phyloP scores from a whole-genome alignment of 2,329 filamentous ascomycete genomes.

The Rhinocladiella mackenziei region DNA sequence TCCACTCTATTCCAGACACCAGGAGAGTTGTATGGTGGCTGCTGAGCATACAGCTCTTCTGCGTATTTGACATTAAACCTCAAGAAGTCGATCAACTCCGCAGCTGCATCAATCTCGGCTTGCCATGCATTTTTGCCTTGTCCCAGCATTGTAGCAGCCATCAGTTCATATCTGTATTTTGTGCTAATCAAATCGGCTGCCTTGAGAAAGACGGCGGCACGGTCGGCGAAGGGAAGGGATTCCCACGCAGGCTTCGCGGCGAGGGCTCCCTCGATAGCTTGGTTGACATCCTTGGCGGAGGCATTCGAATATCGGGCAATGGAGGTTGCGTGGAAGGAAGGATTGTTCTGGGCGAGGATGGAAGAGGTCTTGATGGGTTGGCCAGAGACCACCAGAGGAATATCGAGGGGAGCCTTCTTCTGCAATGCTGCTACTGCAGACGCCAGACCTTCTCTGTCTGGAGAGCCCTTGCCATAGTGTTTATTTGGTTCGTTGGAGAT shows the following conservation, averaged over 20 bases:
- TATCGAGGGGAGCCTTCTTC: slow-evolving; percentile 65
- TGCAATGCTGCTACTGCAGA: slow-evolving; percentile 68
- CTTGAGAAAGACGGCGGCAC: slow-evolving; percentile 91
- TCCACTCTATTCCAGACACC: slow-evolving; percentile 87
- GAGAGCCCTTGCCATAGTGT: slow-evolving; percentile 79
- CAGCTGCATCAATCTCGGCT: slow-evolving; percentile 95
- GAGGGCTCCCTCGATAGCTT: slow-evolving; percentile 78
- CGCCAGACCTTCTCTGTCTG: slow-evolving; percentile 70
- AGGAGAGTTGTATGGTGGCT: slow-evolving; percentile 76
- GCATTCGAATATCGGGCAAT: slow-evolving; percentile 85
- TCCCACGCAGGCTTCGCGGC: slow-evolving; percentile 86
- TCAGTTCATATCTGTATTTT: slow-evolving; percentile 95
- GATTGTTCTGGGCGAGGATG: slow-evolving; percentile 71
- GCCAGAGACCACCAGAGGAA: slow-evolving; percentile 80
- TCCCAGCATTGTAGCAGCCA: slow-evolving; percentile 92
- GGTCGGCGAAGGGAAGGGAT: slow-evolving; percentile 78
- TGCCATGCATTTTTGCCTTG: slow-evolving; percentile 99
- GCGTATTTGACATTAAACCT: slow-evolving; percentile 93
- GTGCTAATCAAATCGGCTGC: slow-evolving; percentile 83
- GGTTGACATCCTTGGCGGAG: slow-evolving; percentile 67
- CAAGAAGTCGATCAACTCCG: slow-evolving; percentile 88
- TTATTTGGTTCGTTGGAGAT: slow-evolving; percentile 95
- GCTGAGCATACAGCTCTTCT: slow-evolving; percentile 81
- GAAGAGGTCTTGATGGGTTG: slow-evolving; percentile 68
- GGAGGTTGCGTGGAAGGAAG: slow-evolving; percentile 69